A percentile compares a stretch with the other conserved stretches of the same genome.
These are phyloP conservation scores for Rubia peregrina DNA, from an alignment of 305 asterid species.

Conservation along the genomic window DNA sequence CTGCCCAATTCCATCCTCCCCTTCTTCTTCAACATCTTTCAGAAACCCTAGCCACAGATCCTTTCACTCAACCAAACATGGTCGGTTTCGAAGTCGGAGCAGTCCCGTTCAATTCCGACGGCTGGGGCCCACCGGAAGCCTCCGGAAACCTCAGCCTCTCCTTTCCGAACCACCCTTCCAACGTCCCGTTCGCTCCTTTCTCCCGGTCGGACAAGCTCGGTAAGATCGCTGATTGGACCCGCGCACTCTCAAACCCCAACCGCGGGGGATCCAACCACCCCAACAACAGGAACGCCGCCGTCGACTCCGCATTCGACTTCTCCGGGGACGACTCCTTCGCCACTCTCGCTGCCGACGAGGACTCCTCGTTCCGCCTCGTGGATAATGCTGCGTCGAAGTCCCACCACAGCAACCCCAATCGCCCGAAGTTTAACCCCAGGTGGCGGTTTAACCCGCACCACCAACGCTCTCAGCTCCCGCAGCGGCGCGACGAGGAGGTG, in stretches of 20 bases:
- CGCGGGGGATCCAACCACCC: constrained; percentile 33
- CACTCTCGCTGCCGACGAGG: constrained; percentile 49
- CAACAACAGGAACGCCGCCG: constrained; percentile 27
- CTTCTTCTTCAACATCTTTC: no score
- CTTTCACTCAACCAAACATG: neutral
- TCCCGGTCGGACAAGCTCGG: constrained; percentile 88
- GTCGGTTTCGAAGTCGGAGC: constrained; percentile 25
- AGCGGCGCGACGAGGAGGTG: constrained; percentile 86
- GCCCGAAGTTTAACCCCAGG: constrained; percentile 70
- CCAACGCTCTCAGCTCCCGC: constrained; percentile 80
- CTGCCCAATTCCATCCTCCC: no score
- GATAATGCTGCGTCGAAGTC: constrained; percentile 62
- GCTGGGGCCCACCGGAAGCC: constrained; percentile 25
- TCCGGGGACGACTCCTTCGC: constrained; percentile 90
- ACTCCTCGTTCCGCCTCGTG: constrained; percentile 77
- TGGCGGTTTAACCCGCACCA: constrained; percentile 51
- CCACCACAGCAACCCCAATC: constrained; percentile 32
- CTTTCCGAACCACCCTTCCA: neutral
- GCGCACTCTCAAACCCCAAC: constrained; percentile 32
- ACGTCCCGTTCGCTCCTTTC: constrained; percentile 61
- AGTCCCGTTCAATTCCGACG: constrained; percentile 23
- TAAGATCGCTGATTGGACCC: constrained; percentile 85
- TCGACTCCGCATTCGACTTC: constrained; percentile 88
- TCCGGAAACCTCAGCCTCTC: neutral
- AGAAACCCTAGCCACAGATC: no score